Evolutionary conservation across 352 stramenopile species (phyloP), one percentile per base, ranked within the genome.

Genomic region (Pythium sp.): DNA sequence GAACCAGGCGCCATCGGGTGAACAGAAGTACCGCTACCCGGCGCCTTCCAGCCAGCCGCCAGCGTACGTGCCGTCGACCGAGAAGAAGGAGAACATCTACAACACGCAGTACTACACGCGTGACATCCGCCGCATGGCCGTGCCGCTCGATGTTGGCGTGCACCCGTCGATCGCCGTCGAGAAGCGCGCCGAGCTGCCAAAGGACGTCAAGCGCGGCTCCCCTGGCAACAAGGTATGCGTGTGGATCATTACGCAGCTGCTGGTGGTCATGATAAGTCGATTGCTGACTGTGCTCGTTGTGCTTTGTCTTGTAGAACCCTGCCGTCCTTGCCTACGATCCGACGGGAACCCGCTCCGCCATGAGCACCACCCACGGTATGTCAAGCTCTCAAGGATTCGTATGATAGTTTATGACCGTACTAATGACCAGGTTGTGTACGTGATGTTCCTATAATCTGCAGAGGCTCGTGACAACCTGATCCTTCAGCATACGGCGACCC

Each of bases 31-130:
- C 73, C 87, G 89, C 68, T 92, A 92, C 65, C 89, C 89, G 36
- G 82, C 89, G 62, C 89, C 89, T 7, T 73, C 81, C 64, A 91
- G 80, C 73, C 84, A 93, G 73, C 70, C 82, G 1, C 76, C 84
- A 55, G 81, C 86, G 46, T 80, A 87, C 73, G 87, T 95, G 67
- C 89, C 89, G 34, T 86, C 84, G 28, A 78, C 64, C 38, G 84
- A 90, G 46, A 79, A 65, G 49, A 94, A 94, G 74, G 89, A 93
- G 41, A 80, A 76, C 67, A 65, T 94, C 57, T 97, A 96, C 84
- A 93, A 92, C 73, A 97, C 72, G 49, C 74, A 95, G 47, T 97
- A 95, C 83, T 97, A 97, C 77, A 95, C 88, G 80, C 86, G 89
- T 67, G 89, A 97, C 70, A 82, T 91, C 55, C 84, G 85, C 59